phyloP scores from a whole-genome alignment of 2,329 filamentous ascomycete genomes.

The Pyrenophora graminea region DNA sequence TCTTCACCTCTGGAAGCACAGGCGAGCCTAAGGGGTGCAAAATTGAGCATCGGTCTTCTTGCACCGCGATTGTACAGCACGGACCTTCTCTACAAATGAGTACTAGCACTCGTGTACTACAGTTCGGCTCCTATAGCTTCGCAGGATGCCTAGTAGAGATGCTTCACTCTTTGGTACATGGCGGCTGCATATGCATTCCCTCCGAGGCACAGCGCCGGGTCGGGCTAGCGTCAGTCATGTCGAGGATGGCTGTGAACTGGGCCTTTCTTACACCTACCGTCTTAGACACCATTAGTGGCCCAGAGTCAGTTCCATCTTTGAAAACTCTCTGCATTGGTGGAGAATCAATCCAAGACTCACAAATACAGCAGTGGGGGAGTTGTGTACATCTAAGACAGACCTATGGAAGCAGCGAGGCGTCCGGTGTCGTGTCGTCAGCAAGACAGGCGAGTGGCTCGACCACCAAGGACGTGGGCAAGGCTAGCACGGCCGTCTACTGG shows the following conservation, averaged over 20 bases:
- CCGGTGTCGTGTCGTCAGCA: neutral
- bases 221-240: conserved; percentile 53
- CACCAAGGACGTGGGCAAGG: neutral
- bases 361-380: neutral
- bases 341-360: neutral
- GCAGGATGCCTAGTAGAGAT: too few species aligned
- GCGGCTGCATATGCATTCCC: too few species aligned
- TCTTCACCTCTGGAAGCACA: conserved; percentile 56
- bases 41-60: conserved; percentile 55
- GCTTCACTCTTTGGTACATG: too few species aligned
- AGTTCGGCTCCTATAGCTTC: too few species aligned
- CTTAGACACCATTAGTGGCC: neutral
- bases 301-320: neutral
- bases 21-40: conserved; percentile 62
- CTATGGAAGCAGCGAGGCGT: neutral
- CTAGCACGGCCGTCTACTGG: conserved; percentile 7
- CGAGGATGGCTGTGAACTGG: neutral
- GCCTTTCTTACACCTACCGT: conserved; percentile 23
- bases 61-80: neutral
- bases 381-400: neutral
- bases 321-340: neutral
- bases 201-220: too few species aligned
- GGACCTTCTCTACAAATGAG: too few species aligned
- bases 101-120: too few species aligned
- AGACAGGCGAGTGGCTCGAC: neutral